These are phyloP conservation scores for Beta macrorhiza DNA, from an alignment of 179 eudicot species.

Conservation along the genomic window DNA sequence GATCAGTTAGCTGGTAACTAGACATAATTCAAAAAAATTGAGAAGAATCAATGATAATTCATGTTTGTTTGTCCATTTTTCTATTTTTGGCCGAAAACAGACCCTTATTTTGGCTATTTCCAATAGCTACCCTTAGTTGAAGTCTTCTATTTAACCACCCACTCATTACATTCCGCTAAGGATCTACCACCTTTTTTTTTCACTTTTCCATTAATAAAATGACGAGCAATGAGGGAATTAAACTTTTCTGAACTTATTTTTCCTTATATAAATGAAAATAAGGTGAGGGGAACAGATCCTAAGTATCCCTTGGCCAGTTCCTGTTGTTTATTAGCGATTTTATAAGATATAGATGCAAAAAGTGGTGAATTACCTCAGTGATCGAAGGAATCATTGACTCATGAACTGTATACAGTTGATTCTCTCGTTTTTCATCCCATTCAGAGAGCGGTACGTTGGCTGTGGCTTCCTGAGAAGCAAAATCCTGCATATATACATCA, in stretches of 20 bases:
- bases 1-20: slow-evolving; percentile 12
- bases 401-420: slow-evolving; percentile 49
- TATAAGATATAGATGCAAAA: background rate
- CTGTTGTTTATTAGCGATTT: background rate
- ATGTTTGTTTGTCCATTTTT: background rate
- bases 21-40: background rate
- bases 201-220: background rate
- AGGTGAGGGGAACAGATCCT: no score
- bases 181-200: background rate
- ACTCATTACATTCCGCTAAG: background rate
- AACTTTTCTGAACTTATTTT: background rate
- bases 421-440: slow-evolving; percentile 36
- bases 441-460: background rate
- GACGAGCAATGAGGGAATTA: background rate
- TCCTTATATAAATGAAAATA: background rate
- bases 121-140: background rate
- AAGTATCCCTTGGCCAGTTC: background rate
- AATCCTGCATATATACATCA: slow-evolving; percentile 30
- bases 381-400: slow-evolving; percentile 56
- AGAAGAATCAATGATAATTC: background rate
- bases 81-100: background rate
- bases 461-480: slow-evolving; percentile 38
- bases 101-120: background rate
- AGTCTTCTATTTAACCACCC: background rate
- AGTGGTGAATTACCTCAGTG: slow-evolving; percentile 48